Conservation (phyloP, 2,329 filamentous ascomycete species). For the Penicillium hordei region DNA sequence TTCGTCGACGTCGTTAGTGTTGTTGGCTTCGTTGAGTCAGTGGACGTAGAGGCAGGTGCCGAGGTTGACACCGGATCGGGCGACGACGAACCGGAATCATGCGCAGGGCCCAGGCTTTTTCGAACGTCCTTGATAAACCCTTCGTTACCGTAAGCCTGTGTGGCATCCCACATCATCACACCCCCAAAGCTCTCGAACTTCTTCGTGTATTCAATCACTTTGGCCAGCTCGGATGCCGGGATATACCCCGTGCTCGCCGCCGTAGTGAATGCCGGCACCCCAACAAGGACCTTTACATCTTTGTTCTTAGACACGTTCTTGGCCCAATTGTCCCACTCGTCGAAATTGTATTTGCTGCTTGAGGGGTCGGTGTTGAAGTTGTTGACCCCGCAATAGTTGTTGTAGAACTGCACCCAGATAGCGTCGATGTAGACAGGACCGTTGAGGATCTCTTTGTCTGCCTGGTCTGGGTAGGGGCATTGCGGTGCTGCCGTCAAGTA, state of each 20-base stretch:
- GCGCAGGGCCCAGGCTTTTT: constrained; percentile 34
- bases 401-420: constrained; percentile 66
- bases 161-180: constrained; percentile 69
- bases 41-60: constrained; percentile 27
- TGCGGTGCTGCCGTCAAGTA: constrained; percentile 67
- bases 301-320: constrained; percentile 57
- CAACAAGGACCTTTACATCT: constrained; percentile 61
- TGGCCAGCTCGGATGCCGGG: constrained; percentile 46
- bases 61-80: constrained; percentile 28
- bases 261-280: constrained; percentile 57
- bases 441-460: constrained; percentile 58
- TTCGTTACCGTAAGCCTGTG: constrained; percentile 58
- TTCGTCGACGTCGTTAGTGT: neutral
- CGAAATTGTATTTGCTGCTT: constrained; percentile 61
- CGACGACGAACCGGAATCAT: constrained; percentile 50
- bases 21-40: constrained; percentile 26
- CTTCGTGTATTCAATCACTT: constrained; percentile 56
- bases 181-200: constrained; percentile 63
- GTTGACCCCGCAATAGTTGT: constrained; percentile 64
- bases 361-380: constrained; percentile 50
- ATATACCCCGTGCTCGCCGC: constrained; percentile 60
- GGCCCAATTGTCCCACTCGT: constrained; percentile 66
- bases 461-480: constrained; percentile 64
- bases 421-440: constrained; percentile 59
- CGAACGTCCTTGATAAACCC: constrained; percentile 55